Evolutionary conservation across 2,329 filamentous ascomycete species (phyloP), one percentile per base, ranked within the genome.

Genomic region (Aspergillus sp.): DNA sequence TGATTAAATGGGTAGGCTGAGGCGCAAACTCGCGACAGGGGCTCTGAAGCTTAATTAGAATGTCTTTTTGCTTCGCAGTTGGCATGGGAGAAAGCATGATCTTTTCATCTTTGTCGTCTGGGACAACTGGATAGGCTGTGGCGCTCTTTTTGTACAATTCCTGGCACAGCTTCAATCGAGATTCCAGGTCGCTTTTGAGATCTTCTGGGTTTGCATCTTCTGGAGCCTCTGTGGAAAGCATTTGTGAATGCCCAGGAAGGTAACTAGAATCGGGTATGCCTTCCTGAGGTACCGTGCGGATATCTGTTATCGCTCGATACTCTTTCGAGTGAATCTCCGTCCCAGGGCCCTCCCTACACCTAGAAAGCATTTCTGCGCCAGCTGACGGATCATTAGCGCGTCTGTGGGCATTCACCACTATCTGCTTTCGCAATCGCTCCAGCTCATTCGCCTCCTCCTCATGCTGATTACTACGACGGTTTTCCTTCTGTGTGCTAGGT

Each of bases 301-400:
- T 20, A 15, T 51, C 53, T 24, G 40, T 56, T 19, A 71, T 62
- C 6, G 52, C 33, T 9, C 59, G 22, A 48, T 65, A 68, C 9
- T 68, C 49, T 13, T 56, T 41, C 13, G 68, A 69, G 7, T 46
- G 42, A 13, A 58, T 61, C 47, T 73, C 64, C 0, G 61, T 63
- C 3, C 70, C 71, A 22, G 68, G 65, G 15, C 72, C 71, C 17
- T 68, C 58, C 52, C 69, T 62, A n/a, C 62, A 67, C 22, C 53
- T 64, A 5, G 49, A 40, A 22, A 71, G 62, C 12, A 56, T 40
- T 42, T 70, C 66, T 7, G 64, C 65, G 33, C 61, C 58, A 3
- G 65, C 59, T 4, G 56, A 56, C 15, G 51, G 33, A 4, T 49
- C 30, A 9, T 60, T 58, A 27, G 56, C 51, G 22, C 56, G 61